These are phyloP conservation scores for Pseudogymnoascus sp. DNA, from an alignment of 2,329 filamentous ascomycete genomes.

Conservation along the genomic window DNA sequence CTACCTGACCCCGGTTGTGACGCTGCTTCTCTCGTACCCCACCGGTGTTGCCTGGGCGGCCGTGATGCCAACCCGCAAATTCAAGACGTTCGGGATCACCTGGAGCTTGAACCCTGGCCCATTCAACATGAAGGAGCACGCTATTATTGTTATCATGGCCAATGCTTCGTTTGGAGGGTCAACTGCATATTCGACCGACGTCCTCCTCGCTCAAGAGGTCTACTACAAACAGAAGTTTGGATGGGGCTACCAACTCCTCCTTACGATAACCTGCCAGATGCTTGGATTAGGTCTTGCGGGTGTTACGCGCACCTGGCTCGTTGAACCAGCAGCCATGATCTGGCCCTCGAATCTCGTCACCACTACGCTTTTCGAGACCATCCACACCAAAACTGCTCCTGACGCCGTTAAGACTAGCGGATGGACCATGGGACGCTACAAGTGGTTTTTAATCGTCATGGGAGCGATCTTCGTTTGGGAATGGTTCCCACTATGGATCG, in stretches of 20 bases:
- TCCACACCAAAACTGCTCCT: constrained; percentile 35
- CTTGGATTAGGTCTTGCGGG: constrained; percentile 60
- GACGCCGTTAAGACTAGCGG: constrained; percentile 40
- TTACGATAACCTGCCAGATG: constrained; percentile 54
- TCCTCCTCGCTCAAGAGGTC: constrained; percentile 61
- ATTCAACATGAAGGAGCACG: constrained; percentile 65
- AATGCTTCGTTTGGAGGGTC: constrained; percentile 28
- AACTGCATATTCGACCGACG: constrained; percentile 61
- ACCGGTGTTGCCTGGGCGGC: constrained; percentile 54
- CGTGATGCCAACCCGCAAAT: constrained; percentile 20
- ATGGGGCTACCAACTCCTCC: constrained; percentile 52
- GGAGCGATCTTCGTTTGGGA: constrained; percentile 43
- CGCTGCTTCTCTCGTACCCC: constrained; percentile 26
- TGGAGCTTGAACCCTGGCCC: constrained; percentile 60
- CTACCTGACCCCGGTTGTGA: constrained; percentile 36
- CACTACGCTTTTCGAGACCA: constrained; percentile 38
- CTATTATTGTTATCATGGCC: constrained; percentile 57
- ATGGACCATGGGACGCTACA: constrained; percentile 40
- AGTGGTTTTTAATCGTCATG: constrained; percentile 39
- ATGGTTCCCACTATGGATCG: constrained; percentile 51
- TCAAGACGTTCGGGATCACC: constrained; percentile 42
- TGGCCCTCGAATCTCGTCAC: constrained; percentile 52
- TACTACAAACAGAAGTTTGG: constrained; percentile 66
- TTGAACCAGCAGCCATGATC: constrained; percentile 55
- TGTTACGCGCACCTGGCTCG: constrained; percentile 50